These are phyloP conservation scores for Epithele typhae DNA, from an alignment of 768 basidiomycete genomes.

Conservation along the genomic window DNA sequence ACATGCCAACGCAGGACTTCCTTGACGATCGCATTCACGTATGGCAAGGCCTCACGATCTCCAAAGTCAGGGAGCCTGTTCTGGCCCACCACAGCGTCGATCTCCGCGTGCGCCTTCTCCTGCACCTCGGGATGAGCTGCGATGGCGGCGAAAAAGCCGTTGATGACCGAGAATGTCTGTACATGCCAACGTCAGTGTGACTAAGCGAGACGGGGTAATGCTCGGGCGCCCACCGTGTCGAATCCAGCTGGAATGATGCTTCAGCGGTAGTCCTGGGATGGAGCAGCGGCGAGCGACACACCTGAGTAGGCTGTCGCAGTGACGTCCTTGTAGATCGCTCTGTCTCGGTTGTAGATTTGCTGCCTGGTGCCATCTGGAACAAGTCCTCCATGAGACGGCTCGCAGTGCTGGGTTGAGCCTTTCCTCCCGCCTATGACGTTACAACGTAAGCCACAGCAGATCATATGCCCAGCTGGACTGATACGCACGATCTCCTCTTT, in stretches of 20 bases:
- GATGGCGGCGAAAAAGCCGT: neutral
- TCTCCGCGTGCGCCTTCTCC: conserved; percentile 1
- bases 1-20: conserved; percentile 10
- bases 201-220: neutral
- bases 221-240: neutral
- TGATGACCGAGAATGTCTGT: neutral
- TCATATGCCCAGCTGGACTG: too few species aligned
- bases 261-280: neutral
- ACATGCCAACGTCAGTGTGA: neutral
- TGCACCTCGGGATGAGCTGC: neutral
- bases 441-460: too few species aligned
- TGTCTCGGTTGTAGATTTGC: too few species aligned
- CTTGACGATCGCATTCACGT: conserved; percentile 7
- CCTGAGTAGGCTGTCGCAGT: too few species aligned
- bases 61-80: neutral
- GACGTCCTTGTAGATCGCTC: too few species aligned
- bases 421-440: too few species aligned
- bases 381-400: too few species aligned
- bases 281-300: neutral
- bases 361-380: too few species aligned
- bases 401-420: too few species aligned
- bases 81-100: neutral
- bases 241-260: neutral
- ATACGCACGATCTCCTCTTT: neutral
- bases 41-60: conserved; percentile 1